These are phyloP conservation scores for Aphanomyces stellatus DNA, from an alignment of 352 stramenopile genomes.

Conservation along the genomic window DNA sequence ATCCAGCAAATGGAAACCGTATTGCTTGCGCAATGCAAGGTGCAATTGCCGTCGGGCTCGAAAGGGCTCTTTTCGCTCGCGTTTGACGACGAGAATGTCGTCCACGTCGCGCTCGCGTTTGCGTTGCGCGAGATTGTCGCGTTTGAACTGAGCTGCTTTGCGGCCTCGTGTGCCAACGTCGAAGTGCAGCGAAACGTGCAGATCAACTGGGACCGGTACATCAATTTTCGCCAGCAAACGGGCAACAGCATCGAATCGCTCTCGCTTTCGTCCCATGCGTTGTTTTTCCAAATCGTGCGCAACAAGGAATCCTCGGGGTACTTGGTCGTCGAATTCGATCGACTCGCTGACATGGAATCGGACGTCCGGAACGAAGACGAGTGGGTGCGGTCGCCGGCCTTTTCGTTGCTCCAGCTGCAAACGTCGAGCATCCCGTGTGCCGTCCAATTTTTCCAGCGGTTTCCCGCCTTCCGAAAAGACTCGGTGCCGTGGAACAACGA, in stretches of 20 bases:
- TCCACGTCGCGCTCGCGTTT: constrained; percentile 64
- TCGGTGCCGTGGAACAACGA: constrained; percentile 24
- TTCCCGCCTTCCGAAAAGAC: constrained; percentile 69
- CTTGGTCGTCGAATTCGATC: constrained; percentile 79
- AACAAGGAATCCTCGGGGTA: constrained; percentile 82
- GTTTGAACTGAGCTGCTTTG: constrained; percentile 71
- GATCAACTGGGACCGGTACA: constrained; percentile 80
- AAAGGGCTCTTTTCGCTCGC: constrained; percentile 55
- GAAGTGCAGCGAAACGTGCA: constrained; percentile 70
- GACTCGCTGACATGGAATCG: constrained; percentile 61
- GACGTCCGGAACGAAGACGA: constrained; percentile 49
- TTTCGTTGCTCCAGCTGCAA: constrained; percentile 71
- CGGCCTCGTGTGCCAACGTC: constrained; percentile 65
- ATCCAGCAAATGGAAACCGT: constrained; percentile 60
- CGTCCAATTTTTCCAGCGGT: constrained; percentile 81
- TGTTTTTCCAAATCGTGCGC: constrained; percentile 76
- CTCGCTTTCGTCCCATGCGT: constrained; percentile 70
- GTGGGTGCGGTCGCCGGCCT: constrained; percentile 67
- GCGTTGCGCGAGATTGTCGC: constrained; percentile 77
- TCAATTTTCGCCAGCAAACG: constrained; percentile 74
- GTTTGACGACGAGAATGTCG: constrained; percentile 58
- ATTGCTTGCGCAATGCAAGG: constrained; percentile 72
- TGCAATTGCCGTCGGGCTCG: constrained; percentile 39
- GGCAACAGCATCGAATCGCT: constrained; percentile 65
- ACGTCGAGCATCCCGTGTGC: constrained; percentile 44